These are phyloP conservation scores for Brassica carinata DNA, from an alignment of 345 rosid genomes.

Conservation along the genomic window DNA sequence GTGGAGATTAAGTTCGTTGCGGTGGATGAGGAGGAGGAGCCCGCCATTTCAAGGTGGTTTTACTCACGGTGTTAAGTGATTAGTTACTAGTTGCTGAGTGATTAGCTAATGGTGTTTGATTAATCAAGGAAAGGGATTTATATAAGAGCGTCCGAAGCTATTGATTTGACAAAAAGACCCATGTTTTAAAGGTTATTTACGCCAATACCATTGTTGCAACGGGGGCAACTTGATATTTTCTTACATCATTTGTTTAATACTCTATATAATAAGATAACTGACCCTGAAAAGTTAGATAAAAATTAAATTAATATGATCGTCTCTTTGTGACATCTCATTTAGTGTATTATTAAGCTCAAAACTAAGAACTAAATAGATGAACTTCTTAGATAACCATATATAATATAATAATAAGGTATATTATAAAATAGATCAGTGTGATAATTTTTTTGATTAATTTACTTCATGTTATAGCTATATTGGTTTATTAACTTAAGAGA, in stretches of 20 bases:
- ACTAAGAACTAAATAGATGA: neutral
- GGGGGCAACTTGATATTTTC: neutral
- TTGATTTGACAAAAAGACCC: neutral
- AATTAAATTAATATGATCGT: neutral
- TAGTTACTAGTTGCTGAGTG: constrained; percentile 18
- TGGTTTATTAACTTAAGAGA: neutral
- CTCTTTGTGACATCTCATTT: neutral
- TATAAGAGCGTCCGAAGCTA: neutral
- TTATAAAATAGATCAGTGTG: neutral
- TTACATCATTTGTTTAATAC: neutral
- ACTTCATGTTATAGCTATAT: neutral
- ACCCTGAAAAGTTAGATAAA: neutral
- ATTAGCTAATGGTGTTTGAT: neutral
- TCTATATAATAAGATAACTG: too few relatives aligned
- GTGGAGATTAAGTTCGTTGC: constrained; percentile 35
- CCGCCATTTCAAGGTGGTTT: neutral
- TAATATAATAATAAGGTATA: too few relatives aligned
- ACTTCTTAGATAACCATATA: neutral
- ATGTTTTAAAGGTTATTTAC: constrained; percentile 3
- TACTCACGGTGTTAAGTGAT: constrained; percentile 6
- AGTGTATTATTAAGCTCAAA: neutral
- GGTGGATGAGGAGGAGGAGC: constrained; percentile 1
- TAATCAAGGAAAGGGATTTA: neutral
- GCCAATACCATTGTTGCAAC: neutral
- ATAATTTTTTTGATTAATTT: neutral